Evolutionary conservation across 2,329 filamentous ascomycete species (phyloP), one percentile per base, ranked within the genome.

Genomic region (Colletotrichum spinosum): DNA sequence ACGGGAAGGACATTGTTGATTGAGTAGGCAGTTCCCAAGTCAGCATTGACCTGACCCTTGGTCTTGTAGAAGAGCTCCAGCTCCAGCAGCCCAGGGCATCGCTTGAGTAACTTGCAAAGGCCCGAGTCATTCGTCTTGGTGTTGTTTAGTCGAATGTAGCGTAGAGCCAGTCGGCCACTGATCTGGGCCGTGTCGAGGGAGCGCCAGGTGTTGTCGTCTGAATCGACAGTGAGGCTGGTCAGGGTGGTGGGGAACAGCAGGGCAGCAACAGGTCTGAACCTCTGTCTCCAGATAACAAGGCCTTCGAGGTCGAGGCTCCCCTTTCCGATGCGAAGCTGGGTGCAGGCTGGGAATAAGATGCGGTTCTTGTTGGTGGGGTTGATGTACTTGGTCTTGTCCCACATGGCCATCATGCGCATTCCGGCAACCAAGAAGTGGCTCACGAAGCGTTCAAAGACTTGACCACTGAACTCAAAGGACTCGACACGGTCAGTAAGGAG

Each of bases 1-100:
- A 41, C 42, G 8, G 57, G 58, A 37, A 65, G 48, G 25, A 62
- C 57, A 8, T 34, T 8, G 25, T 61, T 65, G n/a, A 65, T 55
- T 4, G 3, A 25, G 25, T 25, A 25, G 1, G 25, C 15, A 4
- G n/a, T 46, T 15, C 13, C 15, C 25, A 25, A 4, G n/a, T 17
- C 44, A 17, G 44, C n/a, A 17, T 15, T 6, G n/a, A 15, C 17
- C 38, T 56, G 54, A 51, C 10, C 10, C 8, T 10, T 8, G 3
- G 2, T 60, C 25, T 15, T n/a, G 6, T 17, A n/a, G 8, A 11
- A 5, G 33, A 33, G 2, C 15, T 15, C 34, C 13, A 54, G 34
- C 13, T 48, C n/a, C 9, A 65, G 62, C 8, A 35, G 35, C 17
- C 35, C 35, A 6, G 62, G 62, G 12, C 62, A 65, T 15, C 41